phyloP scores from a whole-genome alignment of 2,329 filamentous ascomycete genomes.

The Tolypocladium album region DNA sequence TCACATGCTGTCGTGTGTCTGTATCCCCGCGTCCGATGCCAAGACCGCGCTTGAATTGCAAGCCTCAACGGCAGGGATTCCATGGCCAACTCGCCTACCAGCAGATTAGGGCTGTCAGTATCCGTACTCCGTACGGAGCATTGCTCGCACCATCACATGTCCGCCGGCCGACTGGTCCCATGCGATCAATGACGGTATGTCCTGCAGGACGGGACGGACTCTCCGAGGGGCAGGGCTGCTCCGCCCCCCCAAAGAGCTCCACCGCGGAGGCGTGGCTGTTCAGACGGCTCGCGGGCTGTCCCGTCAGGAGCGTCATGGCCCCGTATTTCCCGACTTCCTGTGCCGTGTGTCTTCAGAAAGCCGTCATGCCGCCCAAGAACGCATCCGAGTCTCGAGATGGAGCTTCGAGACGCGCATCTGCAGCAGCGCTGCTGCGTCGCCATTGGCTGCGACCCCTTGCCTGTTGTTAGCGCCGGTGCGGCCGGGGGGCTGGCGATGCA shows the following conservation, averaged over 20 bases:
- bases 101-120: not conserved
- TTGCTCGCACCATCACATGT: not conserved
- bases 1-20: no score
- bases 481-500: conserved; percentile 1
- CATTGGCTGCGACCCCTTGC: not conserved
- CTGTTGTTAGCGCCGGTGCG: conserved; percentile 1
- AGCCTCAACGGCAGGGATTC: not conserved
- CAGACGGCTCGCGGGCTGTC: not conserved
- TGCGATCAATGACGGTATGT: not conserved
- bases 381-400: not conserved
- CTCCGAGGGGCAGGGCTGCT: not conserved
- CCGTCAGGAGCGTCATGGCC: not conserved
- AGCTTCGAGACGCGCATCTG: not conserved
- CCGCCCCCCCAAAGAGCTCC: not conserved
- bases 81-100: not conserved
- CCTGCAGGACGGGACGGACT: not conserved
- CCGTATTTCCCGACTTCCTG: not conserved
- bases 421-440: not conserved
- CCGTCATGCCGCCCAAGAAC: not conserved
- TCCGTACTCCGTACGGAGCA: no score
- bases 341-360: not conserved
- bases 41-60: no score
- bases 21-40: no score
- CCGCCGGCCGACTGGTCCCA: not conserved
- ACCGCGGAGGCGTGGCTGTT: not conserved